Percentiles rank a stretch among this genome's conserved stretches.
Conservation (phyloP, 2,329 filamentous ascomycete genomes). For the Botryosphaeria dothidea region DNA sequence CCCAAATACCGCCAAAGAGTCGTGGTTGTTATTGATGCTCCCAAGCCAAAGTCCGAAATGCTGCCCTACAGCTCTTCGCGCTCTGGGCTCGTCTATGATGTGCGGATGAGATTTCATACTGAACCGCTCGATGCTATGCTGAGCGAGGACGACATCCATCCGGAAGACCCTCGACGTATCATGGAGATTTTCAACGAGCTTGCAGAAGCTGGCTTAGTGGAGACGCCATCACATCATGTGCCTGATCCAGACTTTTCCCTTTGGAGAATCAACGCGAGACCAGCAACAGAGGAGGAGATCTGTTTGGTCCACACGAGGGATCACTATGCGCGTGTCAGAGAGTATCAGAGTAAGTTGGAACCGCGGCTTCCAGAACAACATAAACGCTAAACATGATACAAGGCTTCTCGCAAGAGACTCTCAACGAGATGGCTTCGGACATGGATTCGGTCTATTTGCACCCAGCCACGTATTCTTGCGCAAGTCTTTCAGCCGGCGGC, state of each 20-base stretch:
- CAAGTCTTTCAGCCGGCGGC: slow-evolving; percentile 82
- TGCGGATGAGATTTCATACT: slow-evolving; percentile 92
- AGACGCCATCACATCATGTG: slow-evolving; percentile 53
- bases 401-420: slow-evolving; percentile 54
- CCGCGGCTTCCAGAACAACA: background rate
- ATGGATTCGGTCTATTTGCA: slow-evolving; percentile 61
- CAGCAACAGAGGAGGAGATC: slow-evolving; percentile 78
- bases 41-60: background rate
- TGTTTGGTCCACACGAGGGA: slow-evolving; percentile 73
- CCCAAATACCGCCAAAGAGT: background rate
- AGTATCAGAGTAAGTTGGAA: slow-evolving; percentile 23
- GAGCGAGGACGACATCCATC: slow-evolving; percentile 73
- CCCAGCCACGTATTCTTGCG: slow-evolving; percentile 75
- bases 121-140: slow-evolving; percentile 56
- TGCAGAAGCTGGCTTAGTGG: slow-evolving; percentile 77
- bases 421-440: slow-evolving; percentile 65
- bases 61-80: slow-evolving; percentile 39
- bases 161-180: slow-evolving; percentile 90
- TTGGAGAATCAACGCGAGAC: slow-evolving; percentile 72
- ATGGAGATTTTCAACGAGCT: slow-evolving; percentile 91
- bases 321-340: slow-evolving; percentile 78
- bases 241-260: slow-evolving; percentile 57
- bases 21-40: slow-evolving; percentile 13
- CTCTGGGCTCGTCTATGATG: slow-evolving; percentile 70
- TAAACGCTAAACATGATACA: background rate